phyloP scores from a whole-genome alignment of 2,329 filamentous ascomycete species.

The Fonsecaea nubica region DNA sequence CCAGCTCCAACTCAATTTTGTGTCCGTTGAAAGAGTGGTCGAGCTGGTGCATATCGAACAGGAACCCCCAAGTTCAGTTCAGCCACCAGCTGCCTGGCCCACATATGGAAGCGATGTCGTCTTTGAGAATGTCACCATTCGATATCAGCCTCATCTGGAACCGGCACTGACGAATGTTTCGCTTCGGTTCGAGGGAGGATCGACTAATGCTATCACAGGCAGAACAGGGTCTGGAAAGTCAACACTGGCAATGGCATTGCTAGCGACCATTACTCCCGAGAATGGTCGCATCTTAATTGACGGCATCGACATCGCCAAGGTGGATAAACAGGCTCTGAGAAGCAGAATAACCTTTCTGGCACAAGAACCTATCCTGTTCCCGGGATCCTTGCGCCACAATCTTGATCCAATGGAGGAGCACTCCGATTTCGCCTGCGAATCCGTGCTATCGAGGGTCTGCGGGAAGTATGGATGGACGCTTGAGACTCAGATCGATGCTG shows the following conservation, averaged over 20 bases:
- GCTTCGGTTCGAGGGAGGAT: conserved; percentile 77
- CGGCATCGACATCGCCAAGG: conserved; percentile 64
- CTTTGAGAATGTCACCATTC: conserved; percentile 78
- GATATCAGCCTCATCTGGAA: conserved; percentile 78
- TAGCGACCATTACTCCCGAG: conserved; percentile 62
- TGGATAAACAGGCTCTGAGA: conserved; percentile 65
- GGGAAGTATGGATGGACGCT: conserved; percentile 63
- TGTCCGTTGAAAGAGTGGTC: conserved; percentile 84
- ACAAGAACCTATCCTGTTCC: conserved; percentile 71
- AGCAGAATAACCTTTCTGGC: conserved; percentile 70
- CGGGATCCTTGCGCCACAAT: conserved; percentile 66
- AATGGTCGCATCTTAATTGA: conserved; percentile 66
- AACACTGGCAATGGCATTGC: conserved; percentile 69
- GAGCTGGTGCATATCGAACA: conserved; percentile 80
- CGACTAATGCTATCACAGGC: conserved; percentile 79
- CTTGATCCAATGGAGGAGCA: conserved; percentile 67
- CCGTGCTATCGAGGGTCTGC: conserved; percentile 63
- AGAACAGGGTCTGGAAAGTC: conserved; percentile 83
- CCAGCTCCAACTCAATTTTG: conserved; percentile 87
- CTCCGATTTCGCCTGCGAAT: conserved; percentile 60
- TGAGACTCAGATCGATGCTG: conserved; percentile 63
- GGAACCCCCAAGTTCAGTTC: conserved; percentile 70
- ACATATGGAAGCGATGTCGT: conserved; percentile 71
- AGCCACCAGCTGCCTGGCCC: conserved; percentile 80
- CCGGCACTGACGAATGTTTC: conserved; percentile 72